These are phyloP conservation scores for Comarum palustre DNA, from an alignment of 306 rosid species.

Conservation along the genomic window DNA sequence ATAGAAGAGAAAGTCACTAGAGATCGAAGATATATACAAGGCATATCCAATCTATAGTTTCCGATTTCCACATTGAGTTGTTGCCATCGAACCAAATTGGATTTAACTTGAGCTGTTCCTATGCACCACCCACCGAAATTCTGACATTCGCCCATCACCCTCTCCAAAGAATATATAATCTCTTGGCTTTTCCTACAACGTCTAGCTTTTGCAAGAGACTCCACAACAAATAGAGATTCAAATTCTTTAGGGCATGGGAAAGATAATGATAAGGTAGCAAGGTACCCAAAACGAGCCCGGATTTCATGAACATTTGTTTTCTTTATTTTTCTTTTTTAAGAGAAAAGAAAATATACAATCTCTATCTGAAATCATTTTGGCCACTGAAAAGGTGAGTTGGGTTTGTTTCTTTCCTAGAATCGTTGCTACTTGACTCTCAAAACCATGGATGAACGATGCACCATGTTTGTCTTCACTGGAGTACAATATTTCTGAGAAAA, in stretches of 20 bases:
- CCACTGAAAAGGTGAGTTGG: constrained; percentile 30
- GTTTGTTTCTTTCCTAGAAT: constrained; percentile 21
- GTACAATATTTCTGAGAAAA: constrained; percentile 32
- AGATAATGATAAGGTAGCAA: constrained; percentile 28
- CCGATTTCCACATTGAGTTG: background rate
- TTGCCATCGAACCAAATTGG: background rate
- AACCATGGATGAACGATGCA: constrained; percentile 10
- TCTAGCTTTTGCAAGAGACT: constrained; percentile 20
- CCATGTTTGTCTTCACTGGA: constrained; percentile 20
- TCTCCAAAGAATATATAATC: constrained; percentile 15
- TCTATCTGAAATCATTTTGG: constrained; percentile 27
- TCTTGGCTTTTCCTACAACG: constrained; percentile 38
- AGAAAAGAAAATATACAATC: background rate
- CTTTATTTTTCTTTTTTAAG: background rate
- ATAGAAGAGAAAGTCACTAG: background rate
- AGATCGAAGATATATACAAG: background rate
- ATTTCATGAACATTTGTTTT: background rate
- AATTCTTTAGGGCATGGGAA: constrained; percentile 20
- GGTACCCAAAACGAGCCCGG: background rate
- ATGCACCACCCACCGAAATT: constrained; percentile 1
- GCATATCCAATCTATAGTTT: background rate
- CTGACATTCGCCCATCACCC: constrained; percentile 27
- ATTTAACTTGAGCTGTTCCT: constrained; percentile 9
- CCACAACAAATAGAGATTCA: constrained; percentile 25
- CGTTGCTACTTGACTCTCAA: constrained; percentile 27